Percentiles rank a stretch among this genome's conserved stretches.
These are phyloP conservation scores for Aspergillus ruber DNA, from an alignment of 2,329 filamentous ascomycete genomes.

Conservation along the genomic window DNA sequence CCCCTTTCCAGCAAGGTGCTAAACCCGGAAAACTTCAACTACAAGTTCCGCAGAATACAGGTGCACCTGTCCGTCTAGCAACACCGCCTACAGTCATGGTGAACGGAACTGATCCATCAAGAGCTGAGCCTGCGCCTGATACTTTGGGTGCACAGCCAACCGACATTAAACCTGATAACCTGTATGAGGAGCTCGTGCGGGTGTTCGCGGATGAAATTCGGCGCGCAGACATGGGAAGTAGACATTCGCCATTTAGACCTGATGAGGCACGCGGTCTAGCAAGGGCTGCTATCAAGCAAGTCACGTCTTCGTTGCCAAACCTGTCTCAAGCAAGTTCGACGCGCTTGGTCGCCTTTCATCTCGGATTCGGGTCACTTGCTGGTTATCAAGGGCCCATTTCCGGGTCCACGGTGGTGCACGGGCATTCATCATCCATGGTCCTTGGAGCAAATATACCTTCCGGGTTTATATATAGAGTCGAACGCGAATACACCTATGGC, in stretches of 20 bases:
- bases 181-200: conserved; percentile 26
- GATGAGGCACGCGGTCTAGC: conserved; percentile 30
- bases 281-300: conserved; percentile 22
- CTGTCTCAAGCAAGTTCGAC: conserved; percentile 17
- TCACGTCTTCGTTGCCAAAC: conserved; percentile 24
- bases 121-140: too few relatives aligned
- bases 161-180: conserved; percentile 2
- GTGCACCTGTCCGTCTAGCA: conserved; percentile 36
- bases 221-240: conserved; percentile 22
- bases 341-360: conserved; percentile 26
- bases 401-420: conserved; percentile 21
- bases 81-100: conserved; percentile 37
- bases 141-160: too few relatives aligned
- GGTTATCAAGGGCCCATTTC: conserved; percentile 21
- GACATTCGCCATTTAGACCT: conserved; percentile 17
- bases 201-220: conserved; percentile 28
- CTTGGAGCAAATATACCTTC: conserved; percentile 1
- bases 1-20: conserved; percentile 14
- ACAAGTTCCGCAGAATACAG: conserved; percentile 36
- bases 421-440: conserved; percentile 5
- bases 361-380: conserved; percentile 32
- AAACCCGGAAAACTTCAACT: conserved; percentile 37
- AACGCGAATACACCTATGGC: conserved; percentile 20
- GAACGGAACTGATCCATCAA: conserved; percentile 25
- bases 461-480: conserved; percentile 16